Evolutionary conservation across 1,284 basidiomycete species (phyloP), one percentile per base, ranked within the genome.

Genomic region (Leccinum ponderosum): DNA sequence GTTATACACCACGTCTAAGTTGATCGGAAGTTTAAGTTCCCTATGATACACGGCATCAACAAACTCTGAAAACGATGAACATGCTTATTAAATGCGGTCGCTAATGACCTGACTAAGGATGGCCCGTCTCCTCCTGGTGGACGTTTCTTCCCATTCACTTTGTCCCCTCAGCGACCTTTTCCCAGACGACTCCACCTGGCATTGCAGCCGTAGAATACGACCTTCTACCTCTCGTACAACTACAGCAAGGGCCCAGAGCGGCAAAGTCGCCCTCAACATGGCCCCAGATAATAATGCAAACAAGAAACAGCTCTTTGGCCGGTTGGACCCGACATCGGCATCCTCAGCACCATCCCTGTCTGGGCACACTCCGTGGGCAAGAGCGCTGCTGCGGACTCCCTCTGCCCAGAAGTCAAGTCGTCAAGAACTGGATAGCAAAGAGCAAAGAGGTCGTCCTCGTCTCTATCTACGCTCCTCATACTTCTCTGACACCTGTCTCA

Each of bases 341-440:
- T 85, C 65, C 80, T 81, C 29, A 75, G 69, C 63, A 72, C 67
- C 20, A 74, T 76, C 0, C 81, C 81, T 7, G 69, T 76, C 0
- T 83, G 82, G 82, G 76, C 83, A 12, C 73, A 79, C 56, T 61
- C 67, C 29, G 56, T 65, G 62, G 69, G 68, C 65, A 75, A 75
- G 63, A 69, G 51, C n/a, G 15, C 61, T 8, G 33, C 66, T 62
- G 70, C 67, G 62, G 73, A 76, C 47, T 59, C 60, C 17, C 62
- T 73, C 51, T 74, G 74, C 22, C 60, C 70, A 6, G 69, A 25
- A 25, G 25, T 25, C 25, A 73, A 1, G 52, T 91, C 52, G 87
- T 96, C 64, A 89, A 85, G 72, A 75, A 77, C 17, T 96, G 94
- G 94, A 85, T 95, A 25, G 86, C 87, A 61, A 91, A 87, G 78